Evolutionary conservation across 331 rosid species (phyloP), one percentile per base, ranked within the genome.

Genomic region (Dryas integrifolia): DNA sequence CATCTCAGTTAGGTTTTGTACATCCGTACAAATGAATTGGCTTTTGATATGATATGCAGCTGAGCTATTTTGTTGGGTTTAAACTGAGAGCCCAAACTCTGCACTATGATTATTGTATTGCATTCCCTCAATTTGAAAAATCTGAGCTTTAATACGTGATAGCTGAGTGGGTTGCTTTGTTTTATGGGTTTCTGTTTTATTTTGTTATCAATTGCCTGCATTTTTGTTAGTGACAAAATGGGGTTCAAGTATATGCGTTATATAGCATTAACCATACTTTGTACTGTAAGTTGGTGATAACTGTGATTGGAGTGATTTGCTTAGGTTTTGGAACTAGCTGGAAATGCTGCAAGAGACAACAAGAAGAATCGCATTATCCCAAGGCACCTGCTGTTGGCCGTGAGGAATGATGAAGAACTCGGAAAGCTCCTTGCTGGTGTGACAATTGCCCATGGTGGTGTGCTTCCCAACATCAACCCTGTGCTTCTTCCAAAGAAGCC

Each of bases 311-410:
- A 4, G 18, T 3, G 12, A 14, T 47, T 68, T 59, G 6, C 55
- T 21, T 80, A 78, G 89, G 87, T 85, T 63, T 63, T 80, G 82
- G 87, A 85, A 67, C 7, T 82, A 38, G 85, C 87, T 58, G 89
- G 85, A 15, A 85, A 85, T 85, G 87, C 82, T 45, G 87, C 82
- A 4, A 80, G 87, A 60, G 87, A 85, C 61, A 85, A 77, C 82
- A 82, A 85, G 58, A 85, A 77, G 68, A 85, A 75, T 14, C 77
- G 85, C 72, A 82, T 82, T 30, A 80, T 74, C 65, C 84, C 87
- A 9, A 80, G 87, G 76, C 87, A 49, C 35, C 76, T 84, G 56
- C 65, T 85, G 4, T 73, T 85, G 72, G 89, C 87, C 0, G 78
- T 80, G 76, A 82, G 85, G 73, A 85, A 82, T n/a, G 89, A 85